phyloP scores from a whole-genome alignment of 371 early-diverging fungal species.

The Umbelopsis sp. region DNA sequence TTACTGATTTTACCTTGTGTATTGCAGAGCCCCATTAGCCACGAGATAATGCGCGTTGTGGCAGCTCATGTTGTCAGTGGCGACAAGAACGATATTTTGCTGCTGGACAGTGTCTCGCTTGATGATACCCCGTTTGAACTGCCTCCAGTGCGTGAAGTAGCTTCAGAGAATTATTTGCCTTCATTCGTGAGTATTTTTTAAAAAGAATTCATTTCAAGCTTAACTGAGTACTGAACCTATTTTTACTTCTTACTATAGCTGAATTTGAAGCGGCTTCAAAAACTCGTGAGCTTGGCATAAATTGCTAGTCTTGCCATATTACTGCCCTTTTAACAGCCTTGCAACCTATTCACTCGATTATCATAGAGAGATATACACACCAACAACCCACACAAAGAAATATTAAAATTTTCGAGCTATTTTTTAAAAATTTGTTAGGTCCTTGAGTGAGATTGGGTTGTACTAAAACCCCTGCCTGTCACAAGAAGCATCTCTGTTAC shows the following conservation, averaged over 20 bases:
- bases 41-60: conserved; percentile 89
- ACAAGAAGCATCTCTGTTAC: no score
- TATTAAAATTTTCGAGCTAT: no score
- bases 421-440: no score
- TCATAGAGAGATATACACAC: background rate
- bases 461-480: no score
- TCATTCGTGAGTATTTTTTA: conserved; percentile 45
- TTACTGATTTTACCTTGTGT: conserved; percentile 13
- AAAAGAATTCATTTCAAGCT: no score
- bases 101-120: conserved; percentile 84
- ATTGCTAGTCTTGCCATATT: background rate
- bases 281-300: conserved; percentile 26
- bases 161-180: conserved; percentile 61
- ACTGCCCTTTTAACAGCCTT: background rate
- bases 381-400: no score
- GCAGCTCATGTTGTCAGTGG: conserved; percentile 83
- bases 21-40: conserved; percentile 77
- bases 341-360: background rate
- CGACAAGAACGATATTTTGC: conserved; percentile 85
- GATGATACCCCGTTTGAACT: conserved; percentile 72
- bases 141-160: conserved; percentile 58
- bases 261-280: conserved; percentile 42
- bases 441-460: no score
- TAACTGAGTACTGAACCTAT: background rate
- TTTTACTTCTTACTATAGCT: conserved; percentile 22